Conservation (phyloP, 768 basidiomycete species). For the Suillus fuscotomentosus region DNA sequence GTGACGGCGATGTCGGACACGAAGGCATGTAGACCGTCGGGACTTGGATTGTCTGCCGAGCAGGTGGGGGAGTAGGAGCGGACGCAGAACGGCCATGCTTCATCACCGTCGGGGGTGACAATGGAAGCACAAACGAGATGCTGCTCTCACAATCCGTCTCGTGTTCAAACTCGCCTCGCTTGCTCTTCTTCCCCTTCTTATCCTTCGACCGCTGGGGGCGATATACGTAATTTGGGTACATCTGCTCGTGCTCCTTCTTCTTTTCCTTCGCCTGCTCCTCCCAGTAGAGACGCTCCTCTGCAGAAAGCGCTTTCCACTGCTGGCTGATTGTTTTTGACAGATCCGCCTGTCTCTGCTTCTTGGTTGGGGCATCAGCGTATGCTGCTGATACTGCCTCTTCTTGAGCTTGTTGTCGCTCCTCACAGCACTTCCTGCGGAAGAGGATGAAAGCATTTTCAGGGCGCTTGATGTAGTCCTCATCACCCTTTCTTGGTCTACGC, state of each 20-base stretch:
- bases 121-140: conserved; percentile 45
- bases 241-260: conserved; percentile 74
- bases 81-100: conserved; percentile 48
- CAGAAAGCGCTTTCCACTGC: conserved; percentile 69
- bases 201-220: conserved; percentile 60
- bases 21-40: conserved; percentile 65
- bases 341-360: conserved; percentile 78
- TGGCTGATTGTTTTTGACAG: conserved; percentile 81
- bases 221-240: conserved; percentile 79
- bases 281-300: conserved; percentile 72
- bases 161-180: conserved; percentile 29
- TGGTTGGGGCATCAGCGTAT: conserved; percentile 37
- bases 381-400: conserved; percentile 41
- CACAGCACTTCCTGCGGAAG: conserved; percentile 77
- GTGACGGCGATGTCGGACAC: conserved; percentile 61
- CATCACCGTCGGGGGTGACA: conserved; percentile 38
- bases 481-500: conserved; percentile 58
- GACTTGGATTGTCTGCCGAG: conserved; percentile 66
- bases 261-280: conserved; percentile 75
- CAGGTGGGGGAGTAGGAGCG: conserved; percentile 63
- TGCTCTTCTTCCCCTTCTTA: conserved; percentile 47
- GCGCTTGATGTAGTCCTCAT: conserved; percentile 81
- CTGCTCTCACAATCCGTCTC: conserved; percentile 52
- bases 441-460: conserved; percentile 86
- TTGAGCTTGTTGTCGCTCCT: conserved; percentile 59